Base-by-base conservation (phyloP, 2,329 filamentous ascomycete species). In the Exophiala aquamarina region DNA sequence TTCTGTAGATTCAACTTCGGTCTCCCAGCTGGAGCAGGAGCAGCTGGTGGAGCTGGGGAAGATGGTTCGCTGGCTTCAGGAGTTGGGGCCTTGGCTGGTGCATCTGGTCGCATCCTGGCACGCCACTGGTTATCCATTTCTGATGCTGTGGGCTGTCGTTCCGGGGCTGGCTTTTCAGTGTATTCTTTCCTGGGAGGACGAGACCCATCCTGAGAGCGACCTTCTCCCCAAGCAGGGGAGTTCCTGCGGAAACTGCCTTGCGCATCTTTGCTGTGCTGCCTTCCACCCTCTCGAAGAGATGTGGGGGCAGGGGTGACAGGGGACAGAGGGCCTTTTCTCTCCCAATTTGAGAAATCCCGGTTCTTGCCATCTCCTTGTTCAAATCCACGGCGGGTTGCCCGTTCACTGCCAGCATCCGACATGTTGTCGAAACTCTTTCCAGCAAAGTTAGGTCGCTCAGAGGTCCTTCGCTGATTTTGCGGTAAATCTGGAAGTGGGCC, bases 61-160 rank as follows among this genome's bases (percentile, higher is more conserved):
- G 89, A 82, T 8, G 88, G 87, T 58, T 85, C 82, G 64, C 84
- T 90, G 49, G 81, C 79, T 50, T 93, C 87, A 50, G 81, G 76
- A 31, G 78, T 79, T 17, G 84, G 78, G 10, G 85, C 83, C 66
- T 82, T 81, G 39, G 70, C 71, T 4, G 77, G 66, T 28, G 77
- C 70, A 61, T 94, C 91, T n/a, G 92, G 89, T 58, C 83, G 86
- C 91, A 97, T 97, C 69, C 81, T 87, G 58, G 79, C 77, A 61
- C 93, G 86, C 93, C 93, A 98, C 70, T 95, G 84, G 71, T 84
- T 94, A 66, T 97, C 93, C 63, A 88, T 82, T 51, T 98, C 93
- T 40, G 93, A 87, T 32, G 93, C 93, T 47, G 88, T 97, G 17
- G 87, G 87, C 41, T 78, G 77, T 59, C 88, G 81, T 65, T 89